Percentiles rank a stretch among this genome's conserved stretches.
Evolutionary conservation across 164 flowering plant genomes (phyloP).

Genomic region (Aristolochia fimbriata): DNA sequence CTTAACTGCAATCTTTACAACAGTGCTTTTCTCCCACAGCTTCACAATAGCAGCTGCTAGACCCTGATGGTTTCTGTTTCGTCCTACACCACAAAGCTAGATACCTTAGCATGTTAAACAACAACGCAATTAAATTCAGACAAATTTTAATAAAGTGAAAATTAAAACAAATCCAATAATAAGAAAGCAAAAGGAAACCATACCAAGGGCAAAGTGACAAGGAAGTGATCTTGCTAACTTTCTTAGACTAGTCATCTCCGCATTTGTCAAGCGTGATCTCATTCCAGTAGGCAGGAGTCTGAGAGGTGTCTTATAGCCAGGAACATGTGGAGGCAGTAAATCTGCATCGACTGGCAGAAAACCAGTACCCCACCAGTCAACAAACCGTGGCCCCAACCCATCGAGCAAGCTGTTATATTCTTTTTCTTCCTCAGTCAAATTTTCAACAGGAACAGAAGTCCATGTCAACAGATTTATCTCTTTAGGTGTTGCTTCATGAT

Average conservation of each 20-base stretch:
- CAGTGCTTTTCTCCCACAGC: slow-evolving; percentile 91
- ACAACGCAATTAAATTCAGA: neutral
- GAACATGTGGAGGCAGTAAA: slow-evolving; percentile 71
- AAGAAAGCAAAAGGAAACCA: slow-evolving; percentile 1
- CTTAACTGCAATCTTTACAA: slow-evolving; percentile 92
- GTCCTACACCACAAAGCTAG: slow-evolving; percentile 36
- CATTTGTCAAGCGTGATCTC: slow-evolving; percentile 75
- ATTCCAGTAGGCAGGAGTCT: slow-evolving; percentile 89
- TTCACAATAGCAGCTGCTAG: slow-evolving; percentile 80
- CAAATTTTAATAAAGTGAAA: neutral
- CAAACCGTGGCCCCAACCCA: slow-evolving; percentile 92
- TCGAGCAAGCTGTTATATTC: slow-evolving; percentile 69
- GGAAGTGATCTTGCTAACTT: slow-evolving; percentile 86
- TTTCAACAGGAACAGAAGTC: slow-evolving; percentile 17
- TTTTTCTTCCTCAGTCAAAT: slow-evolving; percentile 64
- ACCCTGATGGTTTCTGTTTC: slow-evolving; percentile 95
- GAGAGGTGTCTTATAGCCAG: slow-evolving; percentile 86
- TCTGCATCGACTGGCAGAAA: slow-evolving; percentile 94
- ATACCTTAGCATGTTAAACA: neutral
- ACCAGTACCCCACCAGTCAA: slow-evolving; percentile 99
- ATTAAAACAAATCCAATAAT: neutral
- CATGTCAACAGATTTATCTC: slow-evolving; percentile 15
- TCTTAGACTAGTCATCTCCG: slow-evolving; percentile 79
- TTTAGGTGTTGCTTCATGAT: slow-evolving; percentile 12
- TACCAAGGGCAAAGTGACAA: slow-evolving; percentile 98